Base-by-base conservation (phyloP, 2,329 filamentous ascomycete genomes). In the Phialophora macrospora region DNA sequence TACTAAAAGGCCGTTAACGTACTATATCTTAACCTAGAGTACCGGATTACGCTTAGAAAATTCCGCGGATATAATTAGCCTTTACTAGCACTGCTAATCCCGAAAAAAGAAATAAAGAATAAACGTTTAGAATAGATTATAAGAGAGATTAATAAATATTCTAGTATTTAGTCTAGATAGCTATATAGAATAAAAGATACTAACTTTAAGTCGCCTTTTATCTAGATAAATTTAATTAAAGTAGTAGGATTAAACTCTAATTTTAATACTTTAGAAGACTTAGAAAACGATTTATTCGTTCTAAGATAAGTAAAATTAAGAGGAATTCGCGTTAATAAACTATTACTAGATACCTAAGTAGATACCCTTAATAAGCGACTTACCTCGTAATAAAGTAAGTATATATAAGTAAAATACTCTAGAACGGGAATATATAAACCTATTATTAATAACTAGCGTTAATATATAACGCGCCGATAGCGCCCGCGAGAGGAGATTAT, bases 21-120 rank as follows among this genome's bases (percentile, higher is more conserved):
- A 6, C n/a, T 58, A 58, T 58, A 58, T 58, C 32, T 46, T 58
- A 46, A 44, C 8, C 20, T 30, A 46, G n/a, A 46, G 3, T 44
- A 46, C n/a, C 8, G 11, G 4, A 58, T 58, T 34, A 34, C 22
- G 17, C 38, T 26, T 30, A 30, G 38, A 46, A 58, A 8, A 9
- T 58, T 44, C 12, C 30, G 9, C 2, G n/a, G 20, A 1, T 9
- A 8, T 8, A 5, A 28, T 11, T 17, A 28, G n/a, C 17, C 20
- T 1, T 1, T 26, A 5, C 8, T 24, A 46, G 32, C 6, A 24
- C 6, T 58, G 28, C 1, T 46, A 46, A 44, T 44, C 3, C 11
- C 5, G n/a, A 1, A 1, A 4, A 44, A 26, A 14, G 38, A 46
- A 8, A 44, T 46, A n/a, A n/a, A n/a, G n/a, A n/a, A n/a, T n/a